Evolutionary conservation across 306 rosid genomes (phyloP).

Genomic region (Aeschynomene evenia): DNA sequence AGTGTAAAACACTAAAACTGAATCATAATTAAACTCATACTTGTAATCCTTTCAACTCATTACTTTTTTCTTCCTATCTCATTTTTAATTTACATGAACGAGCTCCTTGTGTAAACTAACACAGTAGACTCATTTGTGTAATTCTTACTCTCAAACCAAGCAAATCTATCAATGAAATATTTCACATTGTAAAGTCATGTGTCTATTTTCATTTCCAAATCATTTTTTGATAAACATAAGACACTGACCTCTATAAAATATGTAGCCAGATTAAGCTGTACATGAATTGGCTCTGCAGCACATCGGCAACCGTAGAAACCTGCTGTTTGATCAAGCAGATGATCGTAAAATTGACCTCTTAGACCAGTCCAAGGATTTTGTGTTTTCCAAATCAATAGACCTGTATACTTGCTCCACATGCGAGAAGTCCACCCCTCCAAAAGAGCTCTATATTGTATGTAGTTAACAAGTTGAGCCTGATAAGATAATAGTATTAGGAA

Average conservation of each 20-base stretch:
- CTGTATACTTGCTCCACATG: constrained; percentile 98
- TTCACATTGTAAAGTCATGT: background rate
- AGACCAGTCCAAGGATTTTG: constrained; percentile 98
- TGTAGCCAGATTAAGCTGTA: constrained; percentile 81
- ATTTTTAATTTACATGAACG: constrained; percentile 15
- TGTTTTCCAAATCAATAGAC: constrained; percentile 96
- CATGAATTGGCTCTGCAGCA: constrained; percentile 89
- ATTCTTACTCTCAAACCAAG: too few species aligned
- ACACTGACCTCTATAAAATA: constrained; percentile 65
- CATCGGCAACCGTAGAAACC: constrained; percentile 88
- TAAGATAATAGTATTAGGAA: constrained; percentile 20
- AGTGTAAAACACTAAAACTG: too few species aligned
- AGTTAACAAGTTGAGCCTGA: constrained; percentile 95
- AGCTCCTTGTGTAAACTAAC: too few species aligned
- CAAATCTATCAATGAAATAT: too few species aligned
- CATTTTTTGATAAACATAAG: constrained; percentile 1
- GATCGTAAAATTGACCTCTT: constrained; percentile 94
- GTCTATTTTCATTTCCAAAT: constrained; percentile 16
- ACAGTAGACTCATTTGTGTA: too few species aligned
- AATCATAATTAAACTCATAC: too few species aligned
- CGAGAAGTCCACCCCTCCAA: constrained; percentile 91
- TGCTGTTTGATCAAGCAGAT: constrained; percentile 89
- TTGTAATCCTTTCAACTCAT: background rate
- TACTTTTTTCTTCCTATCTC: constrained; percentile 6
- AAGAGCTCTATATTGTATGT: constrained; percentile 87